phyloP scores from a whole-genome alignment of 495 filamentous ascomycete species.

The Penicillium canescens region DNA sequence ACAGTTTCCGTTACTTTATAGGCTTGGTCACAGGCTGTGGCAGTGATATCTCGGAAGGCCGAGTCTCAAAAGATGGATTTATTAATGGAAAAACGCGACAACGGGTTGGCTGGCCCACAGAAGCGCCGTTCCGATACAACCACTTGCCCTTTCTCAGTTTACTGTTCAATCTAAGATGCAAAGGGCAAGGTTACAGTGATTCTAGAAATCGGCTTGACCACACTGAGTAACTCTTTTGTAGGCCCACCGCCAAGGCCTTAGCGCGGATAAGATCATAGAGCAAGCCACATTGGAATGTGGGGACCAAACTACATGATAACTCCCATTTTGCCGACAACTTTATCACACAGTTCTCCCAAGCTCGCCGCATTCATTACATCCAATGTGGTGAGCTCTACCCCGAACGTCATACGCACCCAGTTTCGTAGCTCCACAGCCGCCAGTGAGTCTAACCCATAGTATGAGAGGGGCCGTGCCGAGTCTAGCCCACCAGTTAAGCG shows the following conservation, averaged over 20 bases:
- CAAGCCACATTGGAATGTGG: too few relatives aligned
- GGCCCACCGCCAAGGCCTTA: too few relatives aligned
- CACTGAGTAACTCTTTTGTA: too few relatives aligned
- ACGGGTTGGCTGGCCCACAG: constrained; percentile 18
- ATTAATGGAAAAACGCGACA: constrained; percentile 30
- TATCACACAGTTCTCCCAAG: too few relatives aligned
- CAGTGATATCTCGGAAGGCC: constrained; percentile 18
- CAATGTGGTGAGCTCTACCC: too few relatives aligned
- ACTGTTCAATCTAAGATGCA: constrained; percentile 48
- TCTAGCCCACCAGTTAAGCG: constrained; percentile 24
- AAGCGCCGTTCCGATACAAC: constrained; percentile 36
- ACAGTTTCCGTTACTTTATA: constrained; percentile 52
- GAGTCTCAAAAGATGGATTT: constrained; percentile 43
- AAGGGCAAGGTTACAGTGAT: constrained; percentile 48
- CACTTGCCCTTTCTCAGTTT: constrained; percentile 52
- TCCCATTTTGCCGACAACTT: too few relatives aligned
- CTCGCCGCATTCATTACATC: too few relatives aligned
- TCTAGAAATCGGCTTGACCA: too few relatives aligned
- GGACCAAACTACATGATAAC: too few relatives aligned
- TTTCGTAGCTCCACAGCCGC: constrained; percentile 31
- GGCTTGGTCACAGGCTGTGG: constrained; percentile 36
- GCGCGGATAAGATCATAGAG: too few relatives aligned
- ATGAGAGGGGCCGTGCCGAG: constrained; percentile 12
- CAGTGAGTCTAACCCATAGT: constrained; percentile 31
- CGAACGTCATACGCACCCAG: constrained; percentile 2